phyloP scores from a whole-genome alignment of 2,329 filamentous ascomycete species.

The Cyanodermella asteris region DNA sequence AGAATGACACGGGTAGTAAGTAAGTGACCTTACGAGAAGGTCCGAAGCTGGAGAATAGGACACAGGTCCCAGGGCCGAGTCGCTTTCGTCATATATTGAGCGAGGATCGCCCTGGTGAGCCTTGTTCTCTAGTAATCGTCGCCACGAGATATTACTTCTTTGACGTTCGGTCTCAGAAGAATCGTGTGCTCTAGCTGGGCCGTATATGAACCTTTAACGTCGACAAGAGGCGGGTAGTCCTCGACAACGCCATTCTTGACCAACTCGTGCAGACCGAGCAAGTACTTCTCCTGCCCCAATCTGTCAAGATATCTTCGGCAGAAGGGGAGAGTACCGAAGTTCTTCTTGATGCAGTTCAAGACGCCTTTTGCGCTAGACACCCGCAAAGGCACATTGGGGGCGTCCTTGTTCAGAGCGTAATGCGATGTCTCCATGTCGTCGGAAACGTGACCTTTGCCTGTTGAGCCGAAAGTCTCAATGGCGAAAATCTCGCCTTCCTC shows the following conservation, averaged over 20 bases:
- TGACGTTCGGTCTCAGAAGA: conserved; percentile 54
- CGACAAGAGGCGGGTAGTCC: conserved; percentile 69
- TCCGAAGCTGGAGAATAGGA: too few relatives aligned
- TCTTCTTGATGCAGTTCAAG: conserved; percentile 80
- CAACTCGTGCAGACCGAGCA: conserved; percentile 71
- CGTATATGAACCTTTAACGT: conserved; percentile 86
- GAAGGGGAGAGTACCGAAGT: conserved; percentile 82
- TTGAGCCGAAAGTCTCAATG: conserved; percentile 90
- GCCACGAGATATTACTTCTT: conserved; percentile 71
- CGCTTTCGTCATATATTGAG: too few relatives aligned
- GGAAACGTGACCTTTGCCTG: conserved; percentile 66
- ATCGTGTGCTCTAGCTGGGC: conserved; percentile 89
- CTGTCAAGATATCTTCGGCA: conserved; percentile 80
- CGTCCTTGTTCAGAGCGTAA: conserved; percentile 56
- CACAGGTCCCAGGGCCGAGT: too few relatives aligned
- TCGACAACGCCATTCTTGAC: conserved; percentile 70
- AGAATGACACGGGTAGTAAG: too few relatives aligned
- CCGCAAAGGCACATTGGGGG: conserved; percentile 52
- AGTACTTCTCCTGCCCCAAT: conserved; percentile 84
- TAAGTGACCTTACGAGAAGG: too few relatives aligned
- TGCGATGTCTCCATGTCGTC: conserved; percentile 78
- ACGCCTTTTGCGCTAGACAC: conserved; percentile 67
- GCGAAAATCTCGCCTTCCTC: conserved; percentile 91
- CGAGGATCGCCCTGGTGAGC: too few relatives aligned
- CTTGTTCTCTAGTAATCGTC: conserved; percentile 47